Evolutionary conservation across 805 yeast genomes (phyloP), one percentile per base, ranked within the genome.

Genomic region (Wickerhamiella qilinensis): DNA sequence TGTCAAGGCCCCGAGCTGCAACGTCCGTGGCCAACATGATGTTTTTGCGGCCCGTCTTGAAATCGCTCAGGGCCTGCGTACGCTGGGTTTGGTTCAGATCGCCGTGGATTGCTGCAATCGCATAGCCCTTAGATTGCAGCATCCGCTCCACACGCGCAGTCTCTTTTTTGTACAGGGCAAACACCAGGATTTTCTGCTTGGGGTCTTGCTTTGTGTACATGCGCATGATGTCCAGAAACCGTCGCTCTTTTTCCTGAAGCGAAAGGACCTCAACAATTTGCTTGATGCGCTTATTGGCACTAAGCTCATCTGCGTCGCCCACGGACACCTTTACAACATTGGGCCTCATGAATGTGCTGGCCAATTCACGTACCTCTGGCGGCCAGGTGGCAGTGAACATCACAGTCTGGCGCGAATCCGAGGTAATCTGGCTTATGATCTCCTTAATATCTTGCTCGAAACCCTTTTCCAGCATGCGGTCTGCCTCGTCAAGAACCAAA

Each of bases 381-480:
- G 99, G 99, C 98, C 98, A 91, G 1, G 99, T 91, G n/a, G 99
- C 99, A 8, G 98, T 88, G 62, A 91, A 91, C 97, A 91, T 91
- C 46, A 91, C 68, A 0, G 98, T 91, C 61, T 88, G 97, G 63
- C 97, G 69, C 21, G 68, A 51, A 20, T 59, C 56, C 3, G 53
- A 38, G 24, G 60, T 53, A 19, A 70, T 64, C 14, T 83, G 68
- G 41, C 77, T 71, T 55, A 91, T 74, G 47, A 91, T 84, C 46
- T 69, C 67, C 57, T 81, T 84, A 55, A 91, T 88, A 60, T 88
- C 98, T 57, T 88, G 93, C 62, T 93, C 97, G 53, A 91, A 91
- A 28, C 99, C 99, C 60, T 82, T 91, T 59, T 91, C 98, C 43
- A 91, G 71, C 97, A 91, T 88, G 64, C 99, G 74, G 59, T 91